These are phyloP conservation scores for Boletus rufocinnamomeus DNA, from an alignment of 768 basidiomycete species.

Conservation along the genomic window DNA sequence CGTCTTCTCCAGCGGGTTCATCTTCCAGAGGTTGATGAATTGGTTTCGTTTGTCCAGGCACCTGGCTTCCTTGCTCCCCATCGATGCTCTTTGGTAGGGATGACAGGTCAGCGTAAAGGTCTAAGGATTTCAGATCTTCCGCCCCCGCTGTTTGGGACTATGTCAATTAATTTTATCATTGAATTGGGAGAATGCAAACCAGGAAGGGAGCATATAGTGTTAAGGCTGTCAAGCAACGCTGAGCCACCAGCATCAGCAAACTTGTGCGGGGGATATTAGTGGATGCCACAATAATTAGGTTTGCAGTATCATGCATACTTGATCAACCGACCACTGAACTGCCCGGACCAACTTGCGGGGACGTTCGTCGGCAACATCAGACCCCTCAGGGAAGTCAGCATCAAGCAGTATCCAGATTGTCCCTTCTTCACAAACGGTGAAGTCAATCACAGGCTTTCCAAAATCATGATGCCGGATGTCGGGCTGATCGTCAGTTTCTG, in stretches of 20 bases:
- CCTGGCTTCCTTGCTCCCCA: slow-evolving; percentile 44
- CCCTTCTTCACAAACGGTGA: slow-evolving; percentile 42
- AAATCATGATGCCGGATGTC: slow-evolving; percentile 49
- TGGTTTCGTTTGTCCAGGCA: slow-evolving; percentile 29
- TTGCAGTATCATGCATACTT: slow-evolving; percentile 35
- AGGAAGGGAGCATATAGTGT: slow-evolving; percentile 43
- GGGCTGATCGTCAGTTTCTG: slow-evolving; percentile 23
- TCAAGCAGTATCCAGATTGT: slow-evolving; percentile 54
- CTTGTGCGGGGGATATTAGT: slow-evolving; percentile 15
- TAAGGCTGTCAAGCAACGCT: slow-evolving; percentile 46
- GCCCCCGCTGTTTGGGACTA: slow-evolving; percentile 42
- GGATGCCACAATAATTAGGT: neutral
- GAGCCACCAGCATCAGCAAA: slow-evolving; percentile 24
- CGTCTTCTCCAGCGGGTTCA: slow-evolving; percentile 8
- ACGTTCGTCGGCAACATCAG: slow-evolving; percentile 13
- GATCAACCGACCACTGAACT: slow-evolving; percentile 38
- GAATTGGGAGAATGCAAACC: slow-evolving; percentile 39
- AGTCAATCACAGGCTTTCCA: slow-evolving; percentile 60
- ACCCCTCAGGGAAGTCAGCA: slow-evolving; percentile 36
- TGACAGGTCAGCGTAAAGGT: slow-evolving; percentile 59
- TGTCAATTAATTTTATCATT: neutral
- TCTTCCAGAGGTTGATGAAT: slow-evolving; percentile 12
- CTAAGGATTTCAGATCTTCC: slow-evolving; percentile 52
- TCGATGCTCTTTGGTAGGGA: slow-evolving; percentile 63
- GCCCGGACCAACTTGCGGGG: slow-evolving; percentile 31